Percentiles rank a stretch among this genome's conserved stretches.
Conservation (phyloP, 2,329 filamentous ascomycete species). For the Apiospora phragmitis region DNA sequence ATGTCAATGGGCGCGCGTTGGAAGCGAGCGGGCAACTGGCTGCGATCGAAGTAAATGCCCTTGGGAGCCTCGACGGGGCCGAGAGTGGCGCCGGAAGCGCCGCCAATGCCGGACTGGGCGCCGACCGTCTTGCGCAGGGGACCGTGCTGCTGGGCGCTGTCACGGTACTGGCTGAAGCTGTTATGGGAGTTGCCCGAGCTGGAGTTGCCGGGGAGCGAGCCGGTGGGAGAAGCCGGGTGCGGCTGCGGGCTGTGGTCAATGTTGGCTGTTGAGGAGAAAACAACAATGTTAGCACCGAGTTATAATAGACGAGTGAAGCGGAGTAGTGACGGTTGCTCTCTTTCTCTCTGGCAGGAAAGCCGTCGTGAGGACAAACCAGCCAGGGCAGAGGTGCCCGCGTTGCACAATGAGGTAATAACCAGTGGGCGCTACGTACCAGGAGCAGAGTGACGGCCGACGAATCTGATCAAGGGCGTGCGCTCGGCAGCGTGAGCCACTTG, state of each 20-base stretch:
- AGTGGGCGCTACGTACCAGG: conserved; percentile 46
- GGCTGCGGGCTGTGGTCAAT: conserved; percentile 73
- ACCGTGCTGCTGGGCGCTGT: conserved; percentile 76
- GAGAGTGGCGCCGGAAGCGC: conserved; percentile 65
- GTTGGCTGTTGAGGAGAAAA: conserved; percentile 48
- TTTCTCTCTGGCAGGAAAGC: not conserved
- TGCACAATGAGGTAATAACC: not conserved
- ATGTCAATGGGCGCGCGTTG: conserved; percentile 70
- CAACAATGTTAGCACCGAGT: conserved; percentile 21
- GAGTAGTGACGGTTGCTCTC: not conserved
- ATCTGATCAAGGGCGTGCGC: conserved; percentile 62
- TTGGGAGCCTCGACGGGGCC: conserved; percentile 70
- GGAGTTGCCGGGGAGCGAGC: conserved; percentile 60
- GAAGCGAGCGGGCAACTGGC: conserved; percentile 84
- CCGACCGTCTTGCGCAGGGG: conserved; percentile 64
- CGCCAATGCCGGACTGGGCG: conserved; percentile 48
- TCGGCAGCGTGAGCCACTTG: conserved; percentile 60
- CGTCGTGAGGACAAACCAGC: not conserved
- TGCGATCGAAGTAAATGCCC: conserved; percentile 85
- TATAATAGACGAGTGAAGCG: not conserved
- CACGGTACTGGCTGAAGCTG: conserved; percentile 75
- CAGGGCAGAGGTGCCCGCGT: not conserved
- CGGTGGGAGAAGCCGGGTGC: conserved; percentile 70
- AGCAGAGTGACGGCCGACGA: conserved; percentile 56
- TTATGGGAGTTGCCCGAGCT: conserved; percentile 47